Base-by-base conservation (phyloP, 129 eudicot species). In the Solidago caesia region DNA sequence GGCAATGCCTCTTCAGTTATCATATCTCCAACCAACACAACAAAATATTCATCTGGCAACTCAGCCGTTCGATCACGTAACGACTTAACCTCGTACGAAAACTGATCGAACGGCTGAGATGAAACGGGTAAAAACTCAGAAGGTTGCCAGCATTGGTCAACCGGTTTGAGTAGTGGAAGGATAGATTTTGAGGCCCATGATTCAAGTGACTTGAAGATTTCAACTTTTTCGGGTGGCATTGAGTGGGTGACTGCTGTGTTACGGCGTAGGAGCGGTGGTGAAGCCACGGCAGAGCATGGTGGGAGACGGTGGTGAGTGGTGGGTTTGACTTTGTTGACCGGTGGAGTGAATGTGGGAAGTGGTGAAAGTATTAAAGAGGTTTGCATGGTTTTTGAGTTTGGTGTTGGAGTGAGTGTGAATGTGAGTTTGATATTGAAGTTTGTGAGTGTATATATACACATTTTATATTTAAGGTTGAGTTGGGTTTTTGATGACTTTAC, bases 1-100 rank as follows among this genome's bases (percentile, higher is more conserved):
- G 85, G 85, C 76, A 77, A 71, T 16, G 85, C 85, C 5, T 82
- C 82, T 65, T 82, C 85, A 4, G 85, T 82, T 0, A 77, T 82
- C 85, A 82, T 82, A 51, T 82, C 79, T 10, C 85, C 85, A 5
- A 82, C 85, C 3, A 82, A 66, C 15, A 77, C 82, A 55, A 82
- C 85, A 59, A 82, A 72, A 70, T 82, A 82, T 1, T 82, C 85
- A 33, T 77, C 82, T 2, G 82, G 76, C 13, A 82, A 43, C 2
- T 26, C 75, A 4, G 82, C 43, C 33, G 72, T 66, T 53, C 79
- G 85, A 0, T 77, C 76, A 11, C 85, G 85, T 8, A 82, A 8
- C 6, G 61, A 48, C 9, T 58, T 57, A 0, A 82, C 79, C 56
- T 82, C 85, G 0, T 72, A 72, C 44, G 61, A 10, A n/a, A 82